Percentiles rank a stretch among this genome's conserved stretches.
phyloP scores from a whole-genome alignment of 1,284 basidiomycete genomes.

The Sanghuangporus weigelae region DNA sequence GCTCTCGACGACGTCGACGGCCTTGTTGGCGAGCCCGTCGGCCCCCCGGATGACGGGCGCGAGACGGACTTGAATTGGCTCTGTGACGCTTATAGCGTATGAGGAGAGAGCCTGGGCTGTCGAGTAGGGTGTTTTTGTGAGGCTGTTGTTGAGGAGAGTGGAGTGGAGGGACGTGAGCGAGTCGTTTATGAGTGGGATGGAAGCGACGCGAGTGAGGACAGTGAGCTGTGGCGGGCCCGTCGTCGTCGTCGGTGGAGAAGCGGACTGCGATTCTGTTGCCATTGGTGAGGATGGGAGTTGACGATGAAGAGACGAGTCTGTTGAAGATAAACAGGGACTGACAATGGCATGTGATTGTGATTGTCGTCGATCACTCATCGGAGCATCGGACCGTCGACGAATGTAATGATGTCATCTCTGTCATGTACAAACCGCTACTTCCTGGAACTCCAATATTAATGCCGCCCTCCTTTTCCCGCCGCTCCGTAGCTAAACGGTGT shows the following conservation, averaged over 20 bases:
- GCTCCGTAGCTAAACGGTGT: too few species aligned
- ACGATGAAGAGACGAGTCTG: neutral
- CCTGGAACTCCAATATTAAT: too few species aligned
- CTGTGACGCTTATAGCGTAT: conserved; percentile 54
- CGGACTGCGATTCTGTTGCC: conserved; percentile 37
- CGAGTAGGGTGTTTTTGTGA: conserved; percentile 58
- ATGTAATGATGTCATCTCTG: too few species aligned
- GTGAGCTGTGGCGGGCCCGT: conserved; percentile 49
- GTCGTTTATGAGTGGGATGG: conserved; percentile 65
- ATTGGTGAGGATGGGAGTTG: conserved; percentile 24
- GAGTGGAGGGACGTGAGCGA: conserved; percentile 54
- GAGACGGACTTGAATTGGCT: conserved; percentile 58
- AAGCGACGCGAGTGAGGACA: conserved; percentile 53
- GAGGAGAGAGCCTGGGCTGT: conserved; percentile 55
- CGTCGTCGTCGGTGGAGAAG: conserved; percentile 22
- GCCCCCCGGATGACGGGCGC: conserved; percentile 60
- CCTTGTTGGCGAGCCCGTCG: conserved; percentile 64
- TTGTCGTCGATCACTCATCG: too few species aligned
- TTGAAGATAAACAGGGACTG: neutral
- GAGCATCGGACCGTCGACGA: too few species aligned
- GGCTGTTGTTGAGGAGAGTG: conserved; percentile 51
- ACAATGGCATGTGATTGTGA: neutral
- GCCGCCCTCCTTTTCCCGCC: too few species aligned
- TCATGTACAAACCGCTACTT: too few species aligned
- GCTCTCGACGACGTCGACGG: conserved; percentile 65